Evolutionary conservation across 2,329 filamentous ascomycete species (phyloP).

Genomic region (Exophiala aquamarina): DNA sequence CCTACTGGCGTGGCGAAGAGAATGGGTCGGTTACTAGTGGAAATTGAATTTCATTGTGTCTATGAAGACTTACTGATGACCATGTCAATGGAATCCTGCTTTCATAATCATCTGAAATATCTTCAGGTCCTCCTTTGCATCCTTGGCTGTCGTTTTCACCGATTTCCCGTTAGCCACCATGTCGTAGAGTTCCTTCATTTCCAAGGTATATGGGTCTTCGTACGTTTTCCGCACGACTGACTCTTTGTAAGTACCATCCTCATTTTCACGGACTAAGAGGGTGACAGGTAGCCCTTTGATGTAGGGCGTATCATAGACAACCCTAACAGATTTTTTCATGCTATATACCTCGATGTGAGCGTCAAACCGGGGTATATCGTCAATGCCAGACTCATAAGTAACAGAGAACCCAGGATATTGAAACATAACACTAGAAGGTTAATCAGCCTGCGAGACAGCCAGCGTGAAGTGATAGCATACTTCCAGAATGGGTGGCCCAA

Average conservation of each 20-base stretch:
- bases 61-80: too few species aligned
- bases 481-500: constrained; percentile 37
- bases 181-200: constrained; percentile 43
- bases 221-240: constrained; percentile 46
- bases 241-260: constrained; percentile 42
- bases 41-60: too few species aligned
- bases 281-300: constrained; percentile 58
- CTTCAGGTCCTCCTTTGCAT: constrained; percentile 43
- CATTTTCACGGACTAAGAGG: constrained; percentile 48
- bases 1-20: too few species aligned
- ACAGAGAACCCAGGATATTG: constrained; percentile 48
- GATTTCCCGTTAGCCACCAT: constrained; percentile 38
- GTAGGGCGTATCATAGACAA: constrained; percentile 59
- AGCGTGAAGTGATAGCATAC: constrained; percentile 1
- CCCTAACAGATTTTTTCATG: constrained; percentile 51
- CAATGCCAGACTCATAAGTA: constrained; percentile 58
- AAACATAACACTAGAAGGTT: constrained; percentile 39
- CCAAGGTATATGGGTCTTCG: constrained; percentile 46
- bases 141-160: constrained; percentile 42
- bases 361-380: constrained; percentile 69
- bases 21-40: too few species aligned
- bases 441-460: constrained; percentile 31
- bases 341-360: constrained; percentile 70
- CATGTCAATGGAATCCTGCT: constrained; percentile 18
- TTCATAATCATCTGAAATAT: constrained; percentile 41